Evolutionary conservation across 305 asterid genomes (phyloP), one percentile per base, ranked within the genome.

Genomic region (Fraxinus velutina): DNA sequence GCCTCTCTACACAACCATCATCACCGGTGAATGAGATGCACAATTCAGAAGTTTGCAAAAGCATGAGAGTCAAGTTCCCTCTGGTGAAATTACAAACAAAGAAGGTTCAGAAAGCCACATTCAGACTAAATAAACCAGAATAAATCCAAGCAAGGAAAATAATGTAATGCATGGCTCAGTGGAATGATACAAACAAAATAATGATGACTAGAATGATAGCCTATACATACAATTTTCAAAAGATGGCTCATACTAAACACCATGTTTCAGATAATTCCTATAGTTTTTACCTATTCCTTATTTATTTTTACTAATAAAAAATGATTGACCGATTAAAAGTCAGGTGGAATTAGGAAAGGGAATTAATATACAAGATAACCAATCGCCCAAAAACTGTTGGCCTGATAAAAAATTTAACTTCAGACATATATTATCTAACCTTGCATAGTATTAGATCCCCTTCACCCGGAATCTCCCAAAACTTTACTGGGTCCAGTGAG

Each of bases 11-110:
- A 24, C 87, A 86, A 50, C 98, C 94, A 86, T 94, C 97, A 81
- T 96, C 98, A 37, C 99, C 98, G 80, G 87, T 88, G 77, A 91
- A 96, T 73, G 96, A 90, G 81, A 94, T 83, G 30, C 97, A 92
- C 92, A 96, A 70, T 83, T 90, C 95, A 42, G 98, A 96, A 66
- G 95, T 91, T 77, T 97, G 97, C 90, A 96, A 76, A 80, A 96
- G 93, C 21, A 90, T 82, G 80, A 96, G 94, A 85, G 91, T 93
- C 81, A 96, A 85, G 84, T 91, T 94, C 42, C 98, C 99, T 91
- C 99, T 96, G 93, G 80, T 80, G 80, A 85, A 80, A 79, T 78
- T 73, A 24, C 30, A 64, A 80, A 77, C 33, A 78, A 66, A 4
- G 0, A 44, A 9, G 17, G 84, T 74, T 84, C 88, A 86, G 83